These are phyloP conservation scores for Naganishia sp. DNA, from an alignment of 1,284 basidiomycete genomes.

Conservation along the genomic window DNA sequence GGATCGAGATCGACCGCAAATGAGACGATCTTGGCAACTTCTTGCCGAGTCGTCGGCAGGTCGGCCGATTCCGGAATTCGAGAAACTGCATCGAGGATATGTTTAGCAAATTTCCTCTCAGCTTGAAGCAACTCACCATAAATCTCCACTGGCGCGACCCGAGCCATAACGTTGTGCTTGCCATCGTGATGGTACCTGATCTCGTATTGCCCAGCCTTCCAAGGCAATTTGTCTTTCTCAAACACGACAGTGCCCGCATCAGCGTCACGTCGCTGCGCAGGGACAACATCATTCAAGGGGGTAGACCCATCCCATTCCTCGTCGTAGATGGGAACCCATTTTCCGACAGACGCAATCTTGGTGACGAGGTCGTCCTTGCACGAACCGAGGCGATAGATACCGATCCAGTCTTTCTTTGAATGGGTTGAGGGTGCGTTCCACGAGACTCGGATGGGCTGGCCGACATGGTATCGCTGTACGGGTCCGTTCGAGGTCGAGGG, in stretches of 20 bases:
- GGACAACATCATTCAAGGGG: conserved; percentile 60
- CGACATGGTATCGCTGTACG: conserved; percentile 72
- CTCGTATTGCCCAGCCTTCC: conserved; percentile 85
- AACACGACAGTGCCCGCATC: conserved; percentile 70
- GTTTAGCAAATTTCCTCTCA: conserved; percentile 30
- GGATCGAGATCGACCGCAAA: conserved; percentile 84
- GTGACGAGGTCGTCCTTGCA: conserved; percentile 81
- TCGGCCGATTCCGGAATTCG: conserved; percentile 51
- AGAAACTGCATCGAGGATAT: conserved; percentile 41
- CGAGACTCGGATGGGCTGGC: conserved; percentile 79
- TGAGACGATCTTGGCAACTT: conserved; percentile 63
- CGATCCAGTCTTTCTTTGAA: conserved; percentile 96
- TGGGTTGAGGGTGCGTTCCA: conserved; percentile 88
- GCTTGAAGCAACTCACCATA: conserved; percentile 62
- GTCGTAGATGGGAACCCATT: conserved; percentile 88
- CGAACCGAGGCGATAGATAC: conserved; percentile 86
- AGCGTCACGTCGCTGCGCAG: conserved; percentile 51
- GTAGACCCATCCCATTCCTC: conserved; percentile 92
- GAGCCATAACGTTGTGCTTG: conserved; percentile 91
- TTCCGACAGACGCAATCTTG: conserved; percentile 79
- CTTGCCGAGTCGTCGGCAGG: conserved; percentile 31
- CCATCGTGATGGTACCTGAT: conserved; percentile 79
- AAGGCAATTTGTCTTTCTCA: conserved; percentile 75
- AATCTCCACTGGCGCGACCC: conserved; percentile 81
- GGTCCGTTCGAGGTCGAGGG: conserved; percentile 52